Percentiles rank a stretch among this genome's conserved stretches.
Evolutionary conservation across 208 protist species (phyloP).

Genomic region (Strigomonas culicis): DNA sequence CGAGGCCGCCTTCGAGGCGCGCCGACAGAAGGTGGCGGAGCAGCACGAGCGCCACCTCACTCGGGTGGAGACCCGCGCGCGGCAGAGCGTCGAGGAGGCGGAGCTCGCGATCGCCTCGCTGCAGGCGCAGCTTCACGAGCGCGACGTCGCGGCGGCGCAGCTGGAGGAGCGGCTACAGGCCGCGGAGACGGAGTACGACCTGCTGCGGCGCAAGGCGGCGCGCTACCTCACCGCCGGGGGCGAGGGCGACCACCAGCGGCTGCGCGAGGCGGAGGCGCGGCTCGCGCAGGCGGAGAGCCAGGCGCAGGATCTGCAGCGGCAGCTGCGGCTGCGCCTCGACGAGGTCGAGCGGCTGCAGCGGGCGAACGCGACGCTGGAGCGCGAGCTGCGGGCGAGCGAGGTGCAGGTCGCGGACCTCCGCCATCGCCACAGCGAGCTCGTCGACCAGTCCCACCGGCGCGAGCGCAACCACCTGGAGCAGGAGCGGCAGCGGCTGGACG

Average conservation of each 20-base stretch:
- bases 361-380: constrained; percentile 29
- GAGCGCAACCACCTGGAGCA: constrained; percentile 11
- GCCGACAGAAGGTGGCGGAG: constrained; percentile 63
- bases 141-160: constrained; percentile 31
- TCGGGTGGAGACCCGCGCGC: constrained; percentile 47
- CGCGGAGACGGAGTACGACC: constrained; percentile 71
- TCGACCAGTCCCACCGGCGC: constrained; percentile 34
- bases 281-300: constrained; percentile 2
- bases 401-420: constrained; percentile 29
- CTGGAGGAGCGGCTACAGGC: constrained; percentile 43
- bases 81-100: constrained; percentile 51
- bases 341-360: constrained; percentile 17
- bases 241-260: constrained; percentile 21
- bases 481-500: constrained; percentile 25
- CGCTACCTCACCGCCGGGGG: constrained; percentile 30
- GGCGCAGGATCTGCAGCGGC: constrained; percentile 15
- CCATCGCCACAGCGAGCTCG: constrained; percentile 32
- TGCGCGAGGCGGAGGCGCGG: constrained; percentile 27
- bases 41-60: constrained; percentile 80
- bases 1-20: constrained; percentile 71
- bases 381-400: constrained; percentile 31
- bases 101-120: constrained; percentile 35
- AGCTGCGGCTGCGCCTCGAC: constrained; percentile 19
- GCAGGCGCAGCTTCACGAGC: constrained; percentile 54
- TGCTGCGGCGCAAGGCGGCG: constrained; percentile 36